These are phyloP conservation scores for Brasenia schreberi DNA, from an alignment of 164 flowering plant genomes.

Conservation along the genomic window DNA sequence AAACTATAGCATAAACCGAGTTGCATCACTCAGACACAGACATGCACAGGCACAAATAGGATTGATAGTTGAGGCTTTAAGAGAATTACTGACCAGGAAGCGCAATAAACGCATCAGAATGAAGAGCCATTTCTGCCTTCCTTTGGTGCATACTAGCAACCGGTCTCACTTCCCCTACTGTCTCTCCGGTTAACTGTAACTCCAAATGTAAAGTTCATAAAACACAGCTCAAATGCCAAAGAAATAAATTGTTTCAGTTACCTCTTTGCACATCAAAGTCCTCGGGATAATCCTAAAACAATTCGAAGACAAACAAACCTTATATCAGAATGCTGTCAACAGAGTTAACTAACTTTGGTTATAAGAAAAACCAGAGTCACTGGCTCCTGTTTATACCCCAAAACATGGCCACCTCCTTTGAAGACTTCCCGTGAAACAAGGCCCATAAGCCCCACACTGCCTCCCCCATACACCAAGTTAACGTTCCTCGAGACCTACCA, in stretches of 20 bases:
- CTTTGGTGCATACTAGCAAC: slow-evolving; percentile 5
- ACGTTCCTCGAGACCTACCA: slow-evolving; percentile 78
- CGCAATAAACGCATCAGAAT: slow-evolving; percentile 5
- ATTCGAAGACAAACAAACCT: slow-evolving; percentile 1
- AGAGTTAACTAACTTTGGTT: no score
- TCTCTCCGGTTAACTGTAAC: slow-evolving; percentile 1
- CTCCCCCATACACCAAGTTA: slow-evolving; percentile 98
- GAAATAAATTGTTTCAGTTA: background rate
- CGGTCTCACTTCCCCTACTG: slow-evolving; percentile 3
- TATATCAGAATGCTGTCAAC: no score
- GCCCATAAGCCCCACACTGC: slow-evolving; percentile 98
- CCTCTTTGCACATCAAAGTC: background rate
- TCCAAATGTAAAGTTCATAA: background rate
- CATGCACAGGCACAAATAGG: no score
- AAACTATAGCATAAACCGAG: no score
- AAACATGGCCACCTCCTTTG: slow-evolving; percentile 98
- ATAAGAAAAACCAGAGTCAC: no score
- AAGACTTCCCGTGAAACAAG: slow-evolving; percentile 96
- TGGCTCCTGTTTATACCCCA: slow-evolving; percentile 36
- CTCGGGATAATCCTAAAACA: slow-evolving; percentile 3
- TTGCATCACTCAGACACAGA: background rate
- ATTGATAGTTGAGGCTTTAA: background rate
- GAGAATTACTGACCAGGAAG: background rate
- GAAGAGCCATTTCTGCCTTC: slow-evolving; percentile 1
- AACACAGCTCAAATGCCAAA: background rate